phyloP scores from a whole-genome alignment of 768 basidiomycete genomes.

The Mycena maculata region DNA sequence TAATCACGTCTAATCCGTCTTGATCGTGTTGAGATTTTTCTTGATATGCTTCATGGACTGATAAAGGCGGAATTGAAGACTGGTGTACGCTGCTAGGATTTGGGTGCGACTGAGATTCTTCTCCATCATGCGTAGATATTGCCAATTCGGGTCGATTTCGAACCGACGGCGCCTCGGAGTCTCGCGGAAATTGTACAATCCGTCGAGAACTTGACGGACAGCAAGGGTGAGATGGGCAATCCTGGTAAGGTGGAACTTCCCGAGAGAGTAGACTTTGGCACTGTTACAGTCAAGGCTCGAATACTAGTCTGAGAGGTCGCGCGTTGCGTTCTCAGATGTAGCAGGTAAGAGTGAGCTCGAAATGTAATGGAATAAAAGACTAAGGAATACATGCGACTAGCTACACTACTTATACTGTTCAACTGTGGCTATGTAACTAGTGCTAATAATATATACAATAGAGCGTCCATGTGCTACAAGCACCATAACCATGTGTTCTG shows the following conservation, averaged over 20 bases:
- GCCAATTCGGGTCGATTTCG: background rate
- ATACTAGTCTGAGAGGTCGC: too few relatives aligned
- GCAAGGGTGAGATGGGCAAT: background rate
- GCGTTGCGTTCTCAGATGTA: too few relatives aligned
- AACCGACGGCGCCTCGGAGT: background rate
- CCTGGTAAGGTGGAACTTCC: background rate
- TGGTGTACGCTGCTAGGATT: background rate
- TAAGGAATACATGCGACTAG: too few relatives aligned
- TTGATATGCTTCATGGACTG: background rate
- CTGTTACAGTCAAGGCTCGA: too few relatives aligned
- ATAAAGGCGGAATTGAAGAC: background rate
- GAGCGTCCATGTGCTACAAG: too few relatives aligned
- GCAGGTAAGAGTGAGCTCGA: too few relatives aligned
- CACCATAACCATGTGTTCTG: too few relatives aligned
- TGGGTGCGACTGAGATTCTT: background rate
- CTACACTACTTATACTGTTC: too few relatives aligned
- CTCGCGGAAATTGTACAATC: background rate
- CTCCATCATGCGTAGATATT: slow-evolving; percentile 6
- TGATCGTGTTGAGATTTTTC: background rate
- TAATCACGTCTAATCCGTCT: background rate
- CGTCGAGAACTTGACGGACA: background rate
- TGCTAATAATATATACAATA: too few relatives aligned
- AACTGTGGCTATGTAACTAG: too few relatives aligned
- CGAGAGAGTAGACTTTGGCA: background rate
- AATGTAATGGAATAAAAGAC: too few relatives aligned